Base-by-base conservation (phyloP, 164 flowering plant species). In the Kalanchoe fedtschenkoi region DNA sequence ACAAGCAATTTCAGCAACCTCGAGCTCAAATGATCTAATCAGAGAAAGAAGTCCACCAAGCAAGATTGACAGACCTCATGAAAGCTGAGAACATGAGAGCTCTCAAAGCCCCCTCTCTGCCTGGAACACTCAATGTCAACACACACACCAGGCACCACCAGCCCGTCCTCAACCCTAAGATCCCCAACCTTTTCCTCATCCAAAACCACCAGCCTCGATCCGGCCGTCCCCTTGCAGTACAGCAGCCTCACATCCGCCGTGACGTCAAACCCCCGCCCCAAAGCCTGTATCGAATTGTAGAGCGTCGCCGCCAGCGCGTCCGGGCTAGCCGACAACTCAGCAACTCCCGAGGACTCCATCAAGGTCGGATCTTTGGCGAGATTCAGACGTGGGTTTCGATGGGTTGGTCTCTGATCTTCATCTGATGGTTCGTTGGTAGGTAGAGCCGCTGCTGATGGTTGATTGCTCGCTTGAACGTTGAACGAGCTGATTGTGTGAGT, bases 181-280 rank as follows among this genome's bases (percentile, higher is more conserved):
- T 90, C 87, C 65, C 68, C 72, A 0, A 72, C 72, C 10, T 70
- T 70, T 3, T 69, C 77, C 17, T 88, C 96, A 58, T 86, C 86
- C 47, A 93, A 29, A 13, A 67, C 73, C 66, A 93, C 81, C 33
- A 88, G 73, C 39, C 92, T 79, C 29, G 92, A 81, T 63, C 90
- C 92, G 70, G 92, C 78, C 16, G 84, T 70, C 6, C 98, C 97
- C 47, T 93, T 93, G 70, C 98, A 93, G 70, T 93, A 93, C n/a
- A 93, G 76, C 34, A 93, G 81, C 65, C 98, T 71, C 39, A 81
- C 83, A 72, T 93, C 98, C 5, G 90, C 82, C 0, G 90, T 90
- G 32, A 88, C 96, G 78, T 93, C 98, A 69, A 93, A 90, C 17
- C 98, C 98, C 42, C 98, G 74, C 19, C 98, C 98, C 32, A 93